These are phyloP conservation scores for Plectosphaerella plurivora DNA, from an alignment of 2,329 filamentous ascomycete species.

Conservation along the genomic window DNA sequence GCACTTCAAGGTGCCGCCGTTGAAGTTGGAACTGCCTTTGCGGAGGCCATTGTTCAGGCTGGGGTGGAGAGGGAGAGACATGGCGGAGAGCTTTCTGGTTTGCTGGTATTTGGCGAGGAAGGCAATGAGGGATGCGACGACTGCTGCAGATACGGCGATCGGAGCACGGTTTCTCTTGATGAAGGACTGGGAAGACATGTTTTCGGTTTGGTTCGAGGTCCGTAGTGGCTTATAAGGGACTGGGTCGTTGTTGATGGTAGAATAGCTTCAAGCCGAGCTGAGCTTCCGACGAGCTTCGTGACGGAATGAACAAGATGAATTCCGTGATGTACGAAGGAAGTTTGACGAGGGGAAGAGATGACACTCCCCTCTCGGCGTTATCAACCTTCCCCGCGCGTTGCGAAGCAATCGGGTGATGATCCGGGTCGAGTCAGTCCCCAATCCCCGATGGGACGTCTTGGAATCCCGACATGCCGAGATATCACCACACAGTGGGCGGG, in stretches of 20 bases:
- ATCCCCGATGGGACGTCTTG: not conserved
- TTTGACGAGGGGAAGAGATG: too few relatives aligned
- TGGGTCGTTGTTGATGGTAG: not conserved
- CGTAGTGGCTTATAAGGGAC: not conserved
- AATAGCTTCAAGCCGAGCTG: not conserved
- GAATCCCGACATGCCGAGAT: not conserved
- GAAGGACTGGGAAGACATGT: not conserved
- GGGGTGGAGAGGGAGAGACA: constrained; percentile 52
- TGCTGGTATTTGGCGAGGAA: not conserved
- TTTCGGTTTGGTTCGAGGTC: not conserved
- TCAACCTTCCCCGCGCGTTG: not conserved
- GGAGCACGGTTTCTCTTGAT: not conserved
- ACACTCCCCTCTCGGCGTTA: not conserved
- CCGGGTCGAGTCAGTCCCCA: not conserved
- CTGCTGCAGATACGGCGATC: not conserved
- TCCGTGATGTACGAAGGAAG: too few relatives aligned
- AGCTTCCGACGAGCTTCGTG: not conserved
- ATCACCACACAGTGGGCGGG: not conserved
- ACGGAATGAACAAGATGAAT: not conserved
- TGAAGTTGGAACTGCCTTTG: constrained; percentile 48
- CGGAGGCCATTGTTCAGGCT: constrained; percentile 57
- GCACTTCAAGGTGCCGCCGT: constrained; percentile 59
- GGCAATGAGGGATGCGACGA: not conserved
- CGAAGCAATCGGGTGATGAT: not conserved
- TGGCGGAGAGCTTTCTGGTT: constrained; percentile 10